Evolutionary conservation across 1,139 yeast genomes (phyloP).

Genomic region (Yamadazyma triangularis): DNA sequence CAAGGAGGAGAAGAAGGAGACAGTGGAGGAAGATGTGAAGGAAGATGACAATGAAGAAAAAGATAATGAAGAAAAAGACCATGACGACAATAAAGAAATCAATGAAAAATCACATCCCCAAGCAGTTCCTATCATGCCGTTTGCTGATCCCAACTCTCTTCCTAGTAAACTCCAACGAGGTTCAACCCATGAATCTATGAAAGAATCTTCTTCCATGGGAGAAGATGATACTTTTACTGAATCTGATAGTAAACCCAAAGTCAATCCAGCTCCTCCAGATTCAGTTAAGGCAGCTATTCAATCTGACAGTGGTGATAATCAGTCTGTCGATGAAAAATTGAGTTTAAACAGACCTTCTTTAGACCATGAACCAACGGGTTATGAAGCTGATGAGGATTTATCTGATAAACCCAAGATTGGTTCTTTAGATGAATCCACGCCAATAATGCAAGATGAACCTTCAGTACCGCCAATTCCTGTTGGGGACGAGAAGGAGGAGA

Average conservation of each 20-base stretch:
- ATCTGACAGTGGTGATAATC: slow-evolving; percentile 11
- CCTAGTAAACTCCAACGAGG: slow-evolving; percentile 2
- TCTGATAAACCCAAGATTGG: too few relatives aligned
- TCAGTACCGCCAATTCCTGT: slow-evolving; percentile 11
- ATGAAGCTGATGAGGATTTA: slow-evolving; percentile 43
- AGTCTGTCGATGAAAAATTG: slow-evolving; percentile 1
- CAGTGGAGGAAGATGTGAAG: slow-evolving; percentile 76
- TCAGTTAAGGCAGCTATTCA: slow-evolving; percentile 16
- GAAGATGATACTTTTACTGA: too few relatives aligned
- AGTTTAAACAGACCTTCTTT: slow-evolving; percentile 8
- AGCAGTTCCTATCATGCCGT: slow-evolving; percentile 36
- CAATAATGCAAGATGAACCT: too few relatives aligned
- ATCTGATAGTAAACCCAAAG: too few relatives aligned
- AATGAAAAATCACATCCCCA: slow-evolving; percentile 12
- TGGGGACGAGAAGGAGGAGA: too few relatives aligned
- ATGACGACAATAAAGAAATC: slow-evolving; percentile 3
- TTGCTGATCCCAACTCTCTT: slow-evolving; percentile 13
- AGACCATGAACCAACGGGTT: slow-evolving; percentile 36
- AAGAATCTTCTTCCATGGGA: slow-evolving; percentile 12
- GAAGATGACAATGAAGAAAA: slow-evolving; percentile 9
- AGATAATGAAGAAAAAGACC: slow-evolving; percentile 9
- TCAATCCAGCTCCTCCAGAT: slow-evolving; percentile 6
- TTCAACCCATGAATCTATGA: neutral
- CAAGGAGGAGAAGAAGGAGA: slow-evolving; percentile 17
- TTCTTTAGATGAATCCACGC: too few relatives aligned